Conservation (phyloP, 495 filamentous ascomycete species). For the Tuber indicum region DNA sequence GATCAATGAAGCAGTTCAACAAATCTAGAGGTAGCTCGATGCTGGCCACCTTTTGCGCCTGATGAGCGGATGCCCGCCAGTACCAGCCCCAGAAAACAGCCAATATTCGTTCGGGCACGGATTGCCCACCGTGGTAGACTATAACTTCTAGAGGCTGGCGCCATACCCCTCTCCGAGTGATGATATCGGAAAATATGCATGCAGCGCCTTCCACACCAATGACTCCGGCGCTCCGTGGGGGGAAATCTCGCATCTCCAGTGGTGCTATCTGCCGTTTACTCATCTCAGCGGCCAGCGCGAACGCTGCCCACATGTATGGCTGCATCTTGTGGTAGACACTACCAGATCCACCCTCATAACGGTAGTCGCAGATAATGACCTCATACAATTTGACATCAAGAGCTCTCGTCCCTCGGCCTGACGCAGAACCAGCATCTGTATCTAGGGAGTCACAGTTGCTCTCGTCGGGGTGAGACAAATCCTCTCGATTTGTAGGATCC, state of each 20-base stretch:
- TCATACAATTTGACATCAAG: not conserved
- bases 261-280: conserved; percentile 7
- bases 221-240: not conserved
- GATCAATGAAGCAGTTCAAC: not conserved
- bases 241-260: not conserved
- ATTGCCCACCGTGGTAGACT: not conserved
- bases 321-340: not conserved
- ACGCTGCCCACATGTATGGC: not conserved
- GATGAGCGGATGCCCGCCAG: not conserved
- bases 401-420: not conserved
- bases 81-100: conserved; percentile 4
- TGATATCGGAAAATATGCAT: conserved; percentile 12
- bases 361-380: not conserved
- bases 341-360: not conserved
- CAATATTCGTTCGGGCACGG: not conserved
- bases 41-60: not conserved
- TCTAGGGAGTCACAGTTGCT: too few relatives aligned
- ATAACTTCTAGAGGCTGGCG: conserved; percentile 12
- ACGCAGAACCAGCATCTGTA: too few relatives aligned
- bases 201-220: not conserved
- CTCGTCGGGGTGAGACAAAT: not conserved
- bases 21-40: not conserved
- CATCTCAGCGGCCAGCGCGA: conserved; percentile 6
- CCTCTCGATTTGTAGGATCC: not conserved
- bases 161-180: conserved; percentile 5